A percentile compares a stretch with the other conserved stretches of the same genome.
phyloP scores from a whole-genome alignment of 2,329 filamentous ascomycete genomes.

The Lachnellula hyalina region DNA sequence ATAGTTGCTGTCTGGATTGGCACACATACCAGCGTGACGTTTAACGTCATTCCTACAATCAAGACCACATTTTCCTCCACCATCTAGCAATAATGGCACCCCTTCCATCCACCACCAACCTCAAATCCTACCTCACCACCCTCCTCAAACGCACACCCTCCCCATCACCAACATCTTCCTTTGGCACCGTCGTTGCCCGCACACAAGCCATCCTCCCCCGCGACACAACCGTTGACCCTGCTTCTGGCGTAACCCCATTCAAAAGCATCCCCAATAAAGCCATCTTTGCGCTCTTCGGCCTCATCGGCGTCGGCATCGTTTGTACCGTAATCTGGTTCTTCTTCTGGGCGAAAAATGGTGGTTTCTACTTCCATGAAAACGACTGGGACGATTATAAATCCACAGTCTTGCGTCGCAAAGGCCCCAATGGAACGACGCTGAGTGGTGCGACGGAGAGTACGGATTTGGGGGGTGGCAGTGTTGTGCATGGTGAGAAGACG shows the following conservation, averaged over 20 bases:
- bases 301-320: conserved; percentile 75
- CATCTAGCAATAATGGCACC: conserved; percentile 22
- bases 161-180: conserved; percentile 4
- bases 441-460: conserved; percentile 79
- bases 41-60: conserved; percentile 6
- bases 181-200: conserved; percentile 9
- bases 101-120: conserved; percentile 14
- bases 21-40: conserved; percentile 9
- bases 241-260: conserved; percentile 47
- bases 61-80: background rate
- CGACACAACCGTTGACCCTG: conserved; percentile 33
- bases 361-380: conserved; percentile 75
- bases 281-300: conserved; percentile 79
- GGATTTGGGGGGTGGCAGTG: conserved; percentile 77
- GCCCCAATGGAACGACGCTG: conserved; percentile 81
- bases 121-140: conserved; percentile 17
- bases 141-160: conserved; percentile 20
- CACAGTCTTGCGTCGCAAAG: conserved; percentile 82
- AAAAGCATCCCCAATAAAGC: conserved; percentile 53
- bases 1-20: conserved; percentile 2
- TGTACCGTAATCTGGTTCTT: conserved; percentile 89
- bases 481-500: conserved; percentile 66
- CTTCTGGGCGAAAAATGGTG: conserved; percentile 95
- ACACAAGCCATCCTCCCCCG: conserved; percentile 13
- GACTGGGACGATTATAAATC: conserved; percentile 99